These are phyloP conservation scores for Phaffia rhodozyma DNA, from an alignment of 1,284 basidiomycete genomes.

Conservation along the genomic window DNA sequence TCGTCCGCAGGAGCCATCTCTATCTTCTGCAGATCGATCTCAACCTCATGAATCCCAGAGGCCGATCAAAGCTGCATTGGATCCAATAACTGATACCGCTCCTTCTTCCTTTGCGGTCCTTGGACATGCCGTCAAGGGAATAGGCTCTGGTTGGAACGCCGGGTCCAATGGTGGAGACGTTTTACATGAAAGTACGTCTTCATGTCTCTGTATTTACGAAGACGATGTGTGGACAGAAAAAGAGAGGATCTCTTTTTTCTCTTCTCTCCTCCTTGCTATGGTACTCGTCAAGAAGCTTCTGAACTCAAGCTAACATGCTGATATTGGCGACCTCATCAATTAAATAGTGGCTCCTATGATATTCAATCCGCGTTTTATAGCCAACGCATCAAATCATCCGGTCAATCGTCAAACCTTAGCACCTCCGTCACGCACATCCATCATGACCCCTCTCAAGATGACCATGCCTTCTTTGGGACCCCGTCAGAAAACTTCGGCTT, in stretches of 20 bases:
- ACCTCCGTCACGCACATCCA: conserved; percentile 12
- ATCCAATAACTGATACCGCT: conserved; percentile 11
- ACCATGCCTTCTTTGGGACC: conserved; percentile 20
- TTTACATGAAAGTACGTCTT: too few relatives aligned
- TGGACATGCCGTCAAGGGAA: conserved; percentile 8
- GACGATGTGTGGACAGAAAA: background rate
- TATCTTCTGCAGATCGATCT: too few relatives aligned
- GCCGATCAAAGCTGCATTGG: conserved; percentile 14
- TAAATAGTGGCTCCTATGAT: too few relatives aligned
- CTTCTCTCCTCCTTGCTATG: background rate
- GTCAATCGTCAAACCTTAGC: too few relatives aligned
- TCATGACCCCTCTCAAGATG: conserved; percentile 11
- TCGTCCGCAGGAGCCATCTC: too few relatives aligned
- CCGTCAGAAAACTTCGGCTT: conserved; percentile 60
- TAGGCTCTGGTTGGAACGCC: conserved; percentile 5
- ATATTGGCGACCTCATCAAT: too few relatives aligned
- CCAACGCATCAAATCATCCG: too few relatives aligned
- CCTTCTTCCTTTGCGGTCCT: conserved; percentile 15
- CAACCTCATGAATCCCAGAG: background rate
- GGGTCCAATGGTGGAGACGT: background rate
- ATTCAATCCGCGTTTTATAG: too few relatives aligned
- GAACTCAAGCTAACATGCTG: too few relatives aligned
- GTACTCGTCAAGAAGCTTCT: too few relatives aligned
- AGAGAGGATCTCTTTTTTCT: background rate
- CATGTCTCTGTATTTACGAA: too few relatives aligned